phyloP scores from a whole-genome alignment of 1,284 basidiomycete genomes.

The Pseudozyma pruni region DNA sequence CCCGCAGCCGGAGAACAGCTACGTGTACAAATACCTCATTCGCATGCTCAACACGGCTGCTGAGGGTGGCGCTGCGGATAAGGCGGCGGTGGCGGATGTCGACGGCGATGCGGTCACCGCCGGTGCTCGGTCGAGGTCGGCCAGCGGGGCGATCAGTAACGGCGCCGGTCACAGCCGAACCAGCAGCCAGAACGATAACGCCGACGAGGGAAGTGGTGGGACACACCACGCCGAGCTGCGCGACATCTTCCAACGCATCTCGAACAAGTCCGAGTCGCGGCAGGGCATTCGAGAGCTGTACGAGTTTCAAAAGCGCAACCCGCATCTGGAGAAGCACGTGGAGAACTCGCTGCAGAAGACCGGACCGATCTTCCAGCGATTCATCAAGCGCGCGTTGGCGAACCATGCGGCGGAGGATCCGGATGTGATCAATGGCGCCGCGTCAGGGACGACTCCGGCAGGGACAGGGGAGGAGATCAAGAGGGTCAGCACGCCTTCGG shows the following conservation, averaged over 20 bases:
- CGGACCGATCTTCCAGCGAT: conserved; percentile 70
- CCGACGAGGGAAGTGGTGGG: conserved; percentile 71
- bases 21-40: conserved; percentile 64
- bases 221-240: conserved; percentile 80
- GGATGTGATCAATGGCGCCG: conserved; percentile 69
- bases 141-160: conserved; percentile 11
- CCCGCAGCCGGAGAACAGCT: conserved; percentile 58
- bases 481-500: conserved; percentile 20
- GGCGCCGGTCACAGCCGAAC: conserved; percentile 71
- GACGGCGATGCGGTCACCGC: conserved; percentile 76
- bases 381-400: conserved; percentile 69
- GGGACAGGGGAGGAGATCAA: conserved; percentile 9
- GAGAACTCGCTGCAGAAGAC: conserved; percentile 70
- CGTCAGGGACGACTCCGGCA: neutral
- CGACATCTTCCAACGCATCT: conserved; percentile 87
- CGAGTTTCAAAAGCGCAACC: conserved; percentile 90
- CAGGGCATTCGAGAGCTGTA: conserved; percentile 94
- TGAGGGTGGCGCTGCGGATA: conserved; percentile 29
- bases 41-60: conserved; percentile 55
- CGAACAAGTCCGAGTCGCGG: conserved; percentile 81
- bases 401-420: conserved; percentile 83
- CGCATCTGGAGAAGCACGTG: conserved; percentile 84
- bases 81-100: conserved; percentile 26
- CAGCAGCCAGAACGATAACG: conserved; percentile 69
- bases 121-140: conserved; percentile 9